Conservation (phyloP, 208 protist genomes). For the Crithidia bombi region DNA sequence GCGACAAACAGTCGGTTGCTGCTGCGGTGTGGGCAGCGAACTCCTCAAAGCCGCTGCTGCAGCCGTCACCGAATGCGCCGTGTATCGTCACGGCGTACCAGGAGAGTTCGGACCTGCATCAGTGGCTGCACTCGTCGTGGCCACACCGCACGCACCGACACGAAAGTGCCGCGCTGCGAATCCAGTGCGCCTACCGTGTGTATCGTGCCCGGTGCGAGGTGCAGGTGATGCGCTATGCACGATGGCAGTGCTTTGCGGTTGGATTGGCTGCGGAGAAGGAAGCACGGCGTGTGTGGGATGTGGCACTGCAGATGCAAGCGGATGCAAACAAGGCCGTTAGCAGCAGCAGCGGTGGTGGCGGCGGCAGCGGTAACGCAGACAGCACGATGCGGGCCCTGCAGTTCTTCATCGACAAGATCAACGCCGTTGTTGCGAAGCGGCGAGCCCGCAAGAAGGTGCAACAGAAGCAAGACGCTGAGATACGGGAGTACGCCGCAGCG, state of each 20-base stretch:
- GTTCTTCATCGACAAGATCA: conserved; percentile 65
- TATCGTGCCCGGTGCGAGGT: conserved; percentile 51
- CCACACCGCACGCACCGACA: conserved; percentile 75
- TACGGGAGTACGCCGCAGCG: conserved; percentile 47
- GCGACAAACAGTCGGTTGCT: background rate
- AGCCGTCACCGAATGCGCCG: background rate
- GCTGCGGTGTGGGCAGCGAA: background rate
- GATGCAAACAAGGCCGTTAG: conserved; percentile 15
- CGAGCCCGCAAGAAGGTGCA: conserved; percentile 36
- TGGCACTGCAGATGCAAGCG: conserved; percentile 48
- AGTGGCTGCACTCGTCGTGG: conserved; percentile 76
- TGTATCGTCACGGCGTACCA: conserved; percentile 55
- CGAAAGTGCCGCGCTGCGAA: conserved; percentile 79
- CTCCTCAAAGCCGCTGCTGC: background rate
- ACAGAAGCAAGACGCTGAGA: conserved; percentile 35
- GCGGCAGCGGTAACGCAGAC: conserved; percentile 10
- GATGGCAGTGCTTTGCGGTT: conserved; percentile 46
- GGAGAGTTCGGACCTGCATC: conserved; percentile 43
- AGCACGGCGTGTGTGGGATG: conserved; percentile 43
- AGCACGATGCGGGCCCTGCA: conserved; percentile 39
- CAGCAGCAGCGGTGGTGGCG: conserved; percentile 2
- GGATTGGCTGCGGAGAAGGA: conserved; percentile 51
- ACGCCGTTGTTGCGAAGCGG: conserved; percentile 53
- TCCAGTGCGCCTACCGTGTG: conserved; percentile 78
- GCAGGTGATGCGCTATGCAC: conserved; percentile 43